These are phyloP conservation scores for Bretschneidera sinensis DNA, from an alignment of 345 rosid genomes.

Conservation along the genomic window DNA sequence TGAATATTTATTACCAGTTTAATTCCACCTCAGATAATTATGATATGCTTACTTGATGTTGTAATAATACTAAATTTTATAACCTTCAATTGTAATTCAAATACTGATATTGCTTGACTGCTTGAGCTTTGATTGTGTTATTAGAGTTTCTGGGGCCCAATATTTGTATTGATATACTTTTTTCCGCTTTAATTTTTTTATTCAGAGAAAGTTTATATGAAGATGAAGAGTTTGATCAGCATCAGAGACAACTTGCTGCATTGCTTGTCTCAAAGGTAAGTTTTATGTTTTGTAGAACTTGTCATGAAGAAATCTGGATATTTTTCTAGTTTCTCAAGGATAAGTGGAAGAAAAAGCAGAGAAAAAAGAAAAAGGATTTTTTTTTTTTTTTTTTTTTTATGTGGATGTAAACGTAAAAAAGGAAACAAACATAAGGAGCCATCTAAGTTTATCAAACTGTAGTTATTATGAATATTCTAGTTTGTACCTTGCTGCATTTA, in stretches of 20 bases:
- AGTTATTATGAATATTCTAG: too few species aligned
- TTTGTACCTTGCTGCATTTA: neutral
- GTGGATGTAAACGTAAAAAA: too few species aligned
- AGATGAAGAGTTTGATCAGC: slow-evolving; percentile 90
- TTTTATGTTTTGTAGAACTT: neutral
- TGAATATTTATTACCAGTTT: too few species aligned
- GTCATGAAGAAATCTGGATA: neutral
- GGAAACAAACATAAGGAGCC: neutral
- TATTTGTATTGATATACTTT: neutral
- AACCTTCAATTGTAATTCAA: too few species aligned
- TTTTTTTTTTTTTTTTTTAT: too few species aligned
- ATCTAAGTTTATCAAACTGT: neutral
- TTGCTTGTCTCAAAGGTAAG: slow-evolving; percentile 86
- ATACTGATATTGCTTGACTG: neutral
- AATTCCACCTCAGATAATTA: too few species aligned
- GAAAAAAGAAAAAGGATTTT: too few species aligned
- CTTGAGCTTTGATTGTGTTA: neutral
- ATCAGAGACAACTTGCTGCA: slow-evolving; percentile 94
- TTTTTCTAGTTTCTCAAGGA: neutral
- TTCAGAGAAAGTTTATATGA: slow-evolving; percentile 91
- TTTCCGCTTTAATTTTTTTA: slow-evolving; percentile 11
- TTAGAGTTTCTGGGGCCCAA: too few species aligned
- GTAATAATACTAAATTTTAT: too few species aligned
- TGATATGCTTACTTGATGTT: too few species aligned
- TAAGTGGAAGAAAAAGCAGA: neutral